phyloP scores from a whole-genome alignment of 805 yeast species.

The Teunomyces barrocoloradensis region DNA sequence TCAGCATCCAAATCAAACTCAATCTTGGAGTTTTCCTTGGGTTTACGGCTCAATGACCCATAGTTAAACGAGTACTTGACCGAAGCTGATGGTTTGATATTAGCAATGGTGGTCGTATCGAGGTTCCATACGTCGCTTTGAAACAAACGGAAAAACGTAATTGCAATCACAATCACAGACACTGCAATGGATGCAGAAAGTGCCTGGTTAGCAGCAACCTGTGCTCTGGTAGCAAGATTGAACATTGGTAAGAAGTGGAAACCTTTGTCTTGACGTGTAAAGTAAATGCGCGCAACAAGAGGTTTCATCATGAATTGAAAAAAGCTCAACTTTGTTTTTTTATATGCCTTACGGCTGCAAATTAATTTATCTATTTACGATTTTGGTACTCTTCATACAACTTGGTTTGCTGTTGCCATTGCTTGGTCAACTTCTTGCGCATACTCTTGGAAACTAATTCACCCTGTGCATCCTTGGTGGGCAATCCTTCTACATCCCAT shows the following conservation, averaged over 20 bases:
- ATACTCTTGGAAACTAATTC: conserved; percentile 83
- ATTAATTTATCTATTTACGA: background rate
- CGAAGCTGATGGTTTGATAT: conserved; percentile 38
- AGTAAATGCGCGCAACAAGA: background rate
- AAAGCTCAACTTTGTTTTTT: background rate
- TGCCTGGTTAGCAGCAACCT: conserved; percentile 52
- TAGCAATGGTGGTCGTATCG: conserved; percentile 34
- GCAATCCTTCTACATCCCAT: conserved; percentile 87
- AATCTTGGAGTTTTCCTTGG: conserved; percentile 74
- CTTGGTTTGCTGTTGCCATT: conserved; percentile 76
- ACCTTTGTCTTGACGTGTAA: background rate
- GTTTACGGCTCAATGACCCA: conserved; percentile 64
- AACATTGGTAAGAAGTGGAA: conserved; percentile 21
- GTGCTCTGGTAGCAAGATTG: conserved; percentile 37
- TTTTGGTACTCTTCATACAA: conserved; percentile 61
- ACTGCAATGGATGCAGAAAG: conserved; percentile 50
- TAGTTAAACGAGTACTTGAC: conserved; percentile 56
- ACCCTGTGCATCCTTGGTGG: conserved; percentile 72
- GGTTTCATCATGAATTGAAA: background rate
- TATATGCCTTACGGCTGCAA: background rate
- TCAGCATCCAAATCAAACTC: conserved; percentile 74
- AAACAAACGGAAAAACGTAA: conserved; percentile 51
- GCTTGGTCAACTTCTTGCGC: conserved; percentile 77
- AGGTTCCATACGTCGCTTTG: conserved; percentile 43
- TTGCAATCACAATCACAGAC: conserved; percentile 44